Evolutionary conservation across 169 alveolate species (phyloP), one percentile per base, ranked within the genome.

Genomic region (Babesia sp.): DNA sequence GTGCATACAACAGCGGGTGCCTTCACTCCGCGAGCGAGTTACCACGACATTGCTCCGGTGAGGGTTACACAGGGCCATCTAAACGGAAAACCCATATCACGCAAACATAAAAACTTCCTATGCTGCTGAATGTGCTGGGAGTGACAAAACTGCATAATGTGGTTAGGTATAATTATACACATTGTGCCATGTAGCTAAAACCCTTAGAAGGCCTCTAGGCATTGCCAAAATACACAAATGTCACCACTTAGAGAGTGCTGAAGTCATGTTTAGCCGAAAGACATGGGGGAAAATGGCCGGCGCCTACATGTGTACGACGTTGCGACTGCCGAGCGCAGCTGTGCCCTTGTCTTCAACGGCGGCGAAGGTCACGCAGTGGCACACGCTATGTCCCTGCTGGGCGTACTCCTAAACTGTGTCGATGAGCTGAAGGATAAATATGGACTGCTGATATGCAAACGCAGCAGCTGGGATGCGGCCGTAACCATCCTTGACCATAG

Each of bases 111-210:
- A 75, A 71, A 71, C 70, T 79, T 79, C 66, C 53, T 79, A 20
- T 79, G 87, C 70, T 79, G 87, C 68, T 79, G 61, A 68, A 29
- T 7, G 9, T n/a, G n/a, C n/a, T n/a, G n/a, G n/a, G n/a, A n/a
- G n/a, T n/a, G n/a, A n/a, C n/a, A n/a, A n/a, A n/a, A n/a, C n/a
- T n/a, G n/a, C n/a, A n/a, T n/a, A n/a, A n/a, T n/a, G n/a, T n/a
- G n/a, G n/a, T n/a, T n/a, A n/a, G n/a, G n/a, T n/a, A n/a, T n/a
- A n/a, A n/a, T n/a, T n/a, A n/a, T n/a, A n/a, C n/a, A n/a, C n/a
- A n/a, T n/a, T 42, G 51, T 14, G 51, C 51, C 14, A 42, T 42
- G 51, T 42, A n/a, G n/a, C n/a, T n/a, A n/a, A n/a, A n/a, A n/a
- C n/a, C n/a, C n/a, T n/a, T n/a, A n/a, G n/a, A n/a, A n/a, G n/a